Conservation (phyloP, 2,329 filamentous ascomycete species). For the Lasiodiplodia theobromae region DNA sequence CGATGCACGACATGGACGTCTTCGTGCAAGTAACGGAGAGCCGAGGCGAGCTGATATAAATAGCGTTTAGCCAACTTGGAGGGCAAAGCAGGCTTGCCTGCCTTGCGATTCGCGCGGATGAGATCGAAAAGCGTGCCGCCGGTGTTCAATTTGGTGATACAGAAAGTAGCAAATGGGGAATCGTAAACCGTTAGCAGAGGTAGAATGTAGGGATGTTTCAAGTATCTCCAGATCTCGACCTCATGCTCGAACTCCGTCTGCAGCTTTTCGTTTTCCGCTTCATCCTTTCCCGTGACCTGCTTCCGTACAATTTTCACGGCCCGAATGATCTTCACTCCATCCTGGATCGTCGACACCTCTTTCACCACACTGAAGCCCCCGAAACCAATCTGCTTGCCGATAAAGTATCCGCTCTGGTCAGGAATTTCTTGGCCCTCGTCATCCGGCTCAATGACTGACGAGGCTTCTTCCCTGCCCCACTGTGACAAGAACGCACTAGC, state of each 20-base stretch:
- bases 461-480: constrained; percentile 49
- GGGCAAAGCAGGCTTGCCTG: constrained; percentile 48
- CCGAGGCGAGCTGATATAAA: constrained; percentile 67
- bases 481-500: constrained; percentile 65
- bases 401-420: constrained; percentile 66
- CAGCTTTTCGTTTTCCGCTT: constrained; percentile 68
- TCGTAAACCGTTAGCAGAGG: constrained; percentile 70
- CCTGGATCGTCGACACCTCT: constrained; percentile 68
- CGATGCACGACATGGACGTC: constrained; percentile 71
- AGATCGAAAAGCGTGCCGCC: constrained; percentile 71
- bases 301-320: constrained; percentile 75
- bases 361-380: constrained; percentile 73
- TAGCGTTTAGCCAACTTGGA: constrained; percentile 64
- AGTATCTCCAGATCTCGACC: constrained; percentile 70
- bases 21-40: constrained; percentile 71
- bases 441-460: constrained; percentile 56
- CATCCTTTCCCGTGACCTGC: constrained; percentile 60
- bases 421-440: constrained; percentile 73
- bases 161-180: constrained; percentile 72
- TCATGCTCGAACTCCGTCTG: constrained; percentile 74
- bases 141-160: constrained; percentile 69
- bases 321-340: constrained; percentile 60
- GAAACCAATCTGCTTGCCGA: constrained; percentile 70
- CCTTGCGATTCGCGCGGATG: constrained; percentile 60
- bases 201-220: constrained; percentile 68